Percentiles rank a stretch among this genome's conserved stretches.
Evolutionary conservation across 352 stramenopile genomes (phyloP).

Genomic region (Pythium rishiriense): DNA sequence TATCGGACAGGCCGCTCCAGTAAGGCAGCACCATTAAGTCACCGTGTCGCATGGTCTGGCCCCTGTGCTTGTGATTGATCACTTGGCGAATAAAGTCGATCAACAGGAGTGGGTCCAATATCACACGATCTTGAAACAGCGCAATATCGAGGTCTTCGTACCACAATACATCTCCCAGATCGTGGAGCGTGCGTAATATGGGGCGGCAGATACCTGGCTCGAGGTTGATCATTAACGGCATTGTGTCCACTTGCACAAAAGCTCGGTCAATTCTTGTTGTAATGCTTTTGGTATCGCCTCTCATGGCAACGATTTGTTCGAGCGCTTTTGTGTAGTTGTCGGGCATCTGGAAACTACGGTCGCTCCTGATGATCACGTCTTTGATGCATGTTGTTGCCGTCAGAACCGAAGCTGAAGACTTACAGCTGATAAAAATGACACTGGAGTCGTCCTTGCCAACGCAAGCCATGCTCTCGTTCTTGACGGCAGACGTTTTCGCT

Average conservation of each 20-base stretch:
- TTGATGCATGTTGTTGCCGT: background rate
- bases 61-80: constrained; percentile 1
- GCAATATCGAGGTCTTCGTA: constrained; percentile 3
- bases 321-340: constrained; percentile 9
- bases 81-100: constrained; percentile 6
- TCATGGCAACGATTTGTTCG: background rate
- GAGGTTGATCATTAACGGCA: background rate
- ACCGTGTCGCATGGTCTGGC: background rate
- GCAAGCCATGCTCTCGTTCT: no score
- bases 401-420: background rate
- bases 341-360: constrained; percentile 12
- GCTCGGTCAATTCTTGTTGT: background rate
- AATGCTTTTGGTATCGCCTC: background rate
- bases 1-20: background rate
- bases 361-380: constrained; percentile 5
- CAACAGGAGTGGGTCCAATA: constrained; percentile 3
- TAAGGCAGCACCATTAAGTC: background rate
- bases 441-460: no score
- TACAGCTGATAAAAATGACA: constrained; percentile 9
- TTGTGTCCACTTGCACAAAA: background rate
- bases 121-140: constrained; percentile 1
- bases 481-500: no score
- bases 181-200: constrained; percentile 17
- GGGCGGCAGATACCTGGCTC: background rate
- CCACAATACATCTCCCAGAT: constrained; percentile 24